Conservation (phyloP, 1,284 basidiomycete species). For the Erythrobasidium hasegawianum region DNA sequence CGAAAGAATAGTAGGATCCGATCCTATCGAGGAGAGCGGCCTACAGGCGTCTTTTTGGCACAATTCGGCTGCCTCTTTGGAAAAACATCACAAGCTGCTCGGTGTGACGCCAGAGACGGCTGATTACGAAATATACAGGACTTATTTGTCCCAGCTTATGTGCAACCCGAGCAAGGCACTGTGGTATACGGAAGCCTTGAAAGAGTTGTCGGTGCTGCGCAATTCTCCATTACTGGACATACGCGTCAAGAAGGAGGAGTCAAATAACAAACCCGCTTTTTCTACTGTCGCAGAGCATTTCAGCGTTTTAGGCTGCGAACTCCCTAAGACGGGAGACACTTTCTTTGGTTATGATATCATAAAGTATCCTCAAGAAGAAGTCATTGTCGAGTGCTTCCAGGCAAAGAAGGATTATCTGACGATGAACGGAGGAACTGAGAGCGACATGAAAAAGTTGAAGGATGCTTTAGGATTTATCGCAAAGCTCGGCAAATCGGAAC, state of each 20-base stretch:
- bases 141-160: slow-evolving; percentile 11
- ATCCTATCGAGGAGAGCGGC: background rate
- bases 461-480: slow-evolving; percentile 35
- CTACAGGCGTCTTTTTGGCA: background rate
- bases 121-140: slow-evolving; percentile 21
- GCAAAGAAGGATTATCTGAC: slow-evolving; percentile 46
- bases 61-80: background rate
- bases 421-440: slow-evolving; percentile 24
- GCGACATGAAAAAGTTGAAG: slow-evolving; percentile 31
- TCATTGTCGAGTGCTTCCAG: slow-evolving; percentile 60
- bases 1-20: background rate
- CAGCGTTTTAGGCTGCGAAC: slow-evolving; percentile 31
- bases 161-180: background rate
- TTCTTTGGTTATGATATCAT: slow-evolving; percentile 62
- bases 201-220: slow-evolving; percentile 14
- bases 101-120: slow-evolving; percentile 29
- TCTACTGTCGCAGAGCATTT: slow-evolving; percentile 35
- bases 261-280: slow-evolving; percentile 10
- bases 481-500: background rate
- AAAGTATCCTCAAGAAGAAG: slow-evolving; percentile 62
- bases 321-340: slow-evolving; percentile 56
- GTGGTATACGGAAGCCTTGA: slow-evolving; percentile 21
- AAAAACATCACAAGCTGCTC: slow-evolving; percentile 9
- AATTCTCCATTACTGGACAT: slow-evolving; percentile 12
- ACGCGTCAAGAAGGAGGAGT: slow-evolving; percentile 13